These are phyloP conservation scores for Orychophragmus violaceus DNA, from an alignment of 345 rosid species.

Conservation along the genomic window DNA sequence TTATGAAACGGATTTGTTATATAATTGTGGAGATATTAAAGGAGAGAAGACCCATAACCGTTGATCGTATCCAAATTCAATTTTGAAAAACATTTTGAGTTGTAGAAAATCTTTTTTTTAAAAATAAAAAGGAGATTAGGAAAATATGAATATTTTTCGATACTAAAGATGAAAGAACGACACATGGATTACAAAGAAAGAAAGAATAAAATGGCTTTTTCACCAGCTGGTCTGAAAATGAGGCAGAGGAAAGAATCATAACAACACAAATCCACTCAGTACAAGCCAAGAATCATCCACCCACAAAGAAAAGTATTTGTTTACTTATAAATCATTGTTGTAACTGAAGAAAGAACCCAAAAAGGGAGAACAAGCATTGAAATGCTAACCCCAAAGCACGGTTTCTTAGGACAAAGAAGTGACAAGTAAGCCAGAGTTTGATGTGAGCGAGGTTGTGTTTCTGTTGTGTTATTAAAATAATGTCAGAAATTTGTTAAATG, in stretches of 20 bases:
- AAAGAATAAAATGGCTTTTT: constrained; percentile 8
- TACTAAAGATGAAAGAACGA: background rate
- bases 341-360: background rate
- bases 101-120: background rate
- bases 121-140: background rate
- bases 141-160: background rate
- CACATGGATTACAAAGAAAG: constrained; percentile 17
- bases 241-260: constrained; percentile 26
- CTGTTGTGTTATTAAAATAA: background rate
- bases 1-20: constrained; percentile 20
- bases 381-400: background rate
- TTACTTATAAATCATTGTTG: background rate
- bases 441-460: constrained; percentile 19
- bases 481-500: background rate
- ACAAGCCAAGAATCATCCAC: constrained; percentile 28
- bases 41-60: constrained; percentile 25
- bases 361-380: background rate
- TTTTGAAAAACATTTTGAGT: background rate
- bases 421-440: constrained; percentile 13
- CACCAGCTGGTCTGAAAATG: constrained; percentile 29
- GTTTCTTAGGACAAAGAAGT: constrained; percentile 15
- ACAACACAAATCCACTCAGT: constrained; percentile 15
- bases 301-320: background rate
- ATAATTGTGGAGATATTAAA: constrained; percentile 27
- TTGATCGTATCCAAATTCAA: constrained; percentile 9